Base-by-base conservation (phyloP, 2,329 filamentous ascomycete species). In the Ophiosphaerella korrae region DNA sequence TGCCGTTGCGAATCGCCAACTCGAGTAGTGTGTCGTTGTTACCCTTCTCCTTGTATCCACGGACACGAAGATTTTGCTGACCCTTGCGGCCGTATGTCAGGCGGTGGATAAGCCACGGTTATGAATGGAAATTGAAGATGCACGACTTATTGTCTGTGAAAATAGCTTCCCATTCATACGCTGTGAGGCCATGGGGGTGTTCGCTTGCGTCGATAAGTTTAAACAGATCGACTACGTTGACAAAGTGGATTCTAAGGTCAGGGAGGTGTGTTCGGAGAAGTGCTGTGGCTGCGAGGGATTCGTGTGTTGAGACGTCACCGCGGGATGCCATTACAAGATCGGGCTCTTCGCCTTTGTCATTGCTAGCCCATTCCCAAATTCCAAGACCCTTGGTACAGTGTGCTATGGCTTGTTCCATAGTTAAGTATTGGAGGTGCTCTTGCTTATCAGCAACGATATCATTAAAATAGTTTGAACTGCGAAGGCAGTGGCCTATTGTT, bases 91-190 rank as follows among this genome's bases (percentile, higher is more conserved):
- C 88, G 76, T 91, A 92, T 0, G 88, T 88, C 60, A 92, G 74
- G 43, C 88, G 82, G 76, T 92, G 88, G 44, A 92, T 83, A 64
- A 92, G 79, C 87, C 87, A 92, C 7, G 89, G 88, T 75, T 92
- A 92, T 29, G 84, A 88, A 77, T 92, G 89, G 83, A 92, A 92
- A 77, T 91, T 92, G 80, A 92, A 92, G 67, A 92, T 85, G 68
- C 90, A 78, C 18, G 88, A 89, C 58, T 81, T 86, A 76, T 90
- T 78, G 13, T 80, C 78, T 1, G 88, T 92, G 79, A 92, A 92
- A 58, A 91, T 76, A 34, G 86, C 78, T 12, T 74, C 74, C 83
- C 86, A 92, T 67, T 90, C 86, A 14, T 64, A 60, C 0, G 62
- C 60, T 14, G 48, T 43, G 50, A 92, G 79, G 35, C 88, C 89